Evolutionary conservation across 1,139 yeast species (phyloP).

Genomic region (Debaryomyces coudertii): DNA sequence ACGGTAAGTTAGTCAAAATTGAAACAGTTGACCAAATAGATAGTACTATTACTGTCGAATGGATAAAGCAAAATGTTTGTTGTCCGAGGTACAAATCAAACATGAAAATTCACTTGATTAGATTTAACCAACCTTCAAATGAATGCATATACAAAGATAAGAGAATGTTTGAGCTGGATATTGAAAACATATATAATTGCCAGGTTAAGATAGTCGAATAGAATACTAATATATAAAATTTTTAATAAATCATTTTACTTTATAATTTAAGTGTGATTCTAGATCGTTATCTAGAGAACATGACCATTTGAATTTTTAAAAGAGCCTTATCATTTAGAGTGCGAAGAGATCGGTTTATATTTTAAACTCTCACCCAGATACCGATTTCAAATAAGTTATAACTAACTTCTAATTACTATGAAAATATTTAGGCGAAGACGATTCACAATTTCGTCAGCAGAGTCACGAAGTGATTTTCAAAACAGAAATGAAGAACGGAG

Average conservation of each 20-base stretch:
- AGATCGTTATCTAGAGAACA: neutral
- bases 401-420: neutral
- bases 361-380: too few relatives aligned
- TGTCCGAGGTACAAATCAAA: conserved; percentile 48
- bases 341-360: neutral
- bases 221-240: neutral
- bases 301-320: neutral
- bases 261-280: neutral
- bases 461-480: neutral
- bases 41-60: conserved; percentile 23
- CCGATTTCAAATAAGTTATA: too few relatives aligned
- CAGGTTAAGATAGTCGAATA: conserved; percentile 4
- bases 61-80: conserved; percentile 42
- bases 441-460: neutral
- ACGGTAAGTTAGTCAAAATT: conserved; percentile 38
- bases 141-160: conserved; percentile 9
- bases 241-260: neutral
- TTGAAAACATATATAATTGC: conserved; percentile 4
- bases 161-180: conserved; percentile 5
- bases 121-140: neutral
- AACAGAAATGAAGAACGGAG: conserved; percentile 4
- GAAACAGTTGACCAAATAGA: conserved; percentile 29
- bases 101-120: conserved; percentile 43
- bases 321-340: neutral
- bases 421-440: conserved; percentile 8